Percentiles rank a stretch among this genome's conserved stretches.
These are phyloP conservation scores for Alloteropsis semialata DNA, from an alignment of 176 grass and related monocot genomes.

Conservation along the genomic window DNA sequence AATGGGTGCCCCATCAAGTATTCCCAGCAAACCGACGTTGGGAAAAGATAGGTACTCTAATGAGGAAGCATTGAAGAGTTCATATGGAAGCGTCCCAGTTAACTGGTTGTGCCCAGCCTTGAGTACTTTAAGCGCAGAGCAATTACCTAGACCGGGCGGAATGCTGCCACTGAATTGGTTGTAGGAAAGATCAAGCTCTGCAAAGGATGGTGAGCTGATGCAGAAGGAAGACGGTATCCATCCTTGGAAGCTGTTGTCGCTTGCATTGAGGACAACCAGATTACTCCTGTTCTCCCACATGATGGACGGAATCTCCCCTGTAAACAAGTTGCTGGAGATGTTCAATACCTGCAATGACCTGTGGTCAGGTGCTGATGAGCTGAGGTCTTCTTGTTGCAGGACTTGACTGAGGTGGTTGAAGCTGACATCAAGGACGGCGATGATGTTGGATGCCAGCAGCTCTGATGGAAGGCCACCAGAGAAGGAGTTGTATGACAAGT, in stretches of 20 bases:
- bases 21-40: neutral
- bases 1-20: neutral
- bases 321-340: conserved; percentile 27
- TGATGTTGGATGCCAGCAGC: neutral
- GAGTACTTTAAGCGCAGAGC: neutral
- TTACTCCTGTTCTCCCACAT: neutral
- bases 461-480: neutral
- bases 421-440: neutral
- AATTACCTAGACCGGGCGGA: neutral
- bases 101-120: conserved; percentile 15
- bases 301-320: neutral
- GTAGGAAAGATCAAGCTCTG: neutral
- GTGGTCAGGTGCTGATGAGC: no score
- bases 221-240: neutral
- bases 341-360: conserved; percentile 23
- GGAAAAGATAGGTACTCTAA: conserved; percentile 5
- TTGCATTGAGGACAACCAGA: conserved; percentile 3
- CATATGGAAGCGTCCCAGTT: neutral
- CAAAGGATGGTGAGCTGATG: neutral
- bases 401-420: conserved; percentile 4
- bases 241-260: conserved; percentile 27
- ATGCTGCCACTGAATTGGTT: conserved; percentile 21
- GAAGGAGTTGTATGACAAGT: conserved; percentile 17
- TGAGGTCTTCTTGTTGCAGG: no score
- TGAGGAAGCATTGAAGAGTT: conserved; percentile 9